phyloP scores from a whole-genome alignment of 2,329 filamentous ascomycete genomes.

The Cercospora sp. region DNA sequence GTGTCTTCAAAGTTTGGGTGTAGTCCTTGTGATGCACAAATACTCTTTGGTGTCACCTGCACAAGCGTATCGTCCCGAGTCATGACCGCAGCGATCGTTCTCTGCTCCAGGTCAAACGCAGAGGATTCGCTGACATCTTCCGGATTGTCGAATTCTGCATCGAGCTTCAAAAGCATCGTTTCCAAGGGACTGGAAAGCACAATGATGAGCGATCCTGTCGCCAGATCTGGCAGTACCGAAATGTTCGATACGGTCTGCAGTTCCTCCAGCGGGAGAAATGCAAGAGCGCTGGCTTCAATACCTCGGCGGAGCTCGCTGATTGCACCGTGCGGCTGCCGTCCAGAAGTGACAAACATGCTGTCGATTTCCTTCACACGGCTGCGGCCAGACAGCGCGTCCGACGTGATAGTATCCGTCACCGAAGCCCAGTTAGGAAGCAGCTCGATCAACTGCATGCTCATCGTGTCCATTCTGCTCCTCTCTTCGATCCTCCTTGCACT shows the following conservation, averaged over 20 bases:
- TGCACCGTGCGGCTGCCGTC: slow-evolving; percentile 46
- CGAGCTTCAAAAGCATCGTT: slow-evolving; percentile 27
- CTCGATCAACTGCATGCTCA: slow-evolving; percentile 54
- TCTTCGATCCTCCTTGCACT: slow-evolving; percentile 41
- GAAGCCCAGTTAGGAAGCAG: slow-evolving; percentile 64
- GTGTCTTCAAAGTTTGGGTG: slow-evolving; percentile 36
- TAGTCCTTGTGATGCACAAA: slow-evolving; percentile 29
- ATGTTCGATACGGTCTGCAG: slow-evolving; percentile 36
- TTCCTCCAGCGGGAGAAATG: slow-evolving; percentile 31
- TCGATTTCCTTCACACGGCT: slow-evolving; percentile 27
- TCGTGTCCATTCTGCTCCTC: slow-evolving; percentile 53
- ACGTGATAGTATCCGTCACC: slow-evolving; percentile 50
- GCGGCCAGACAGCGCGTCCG: slow-evolving; percentile 32
- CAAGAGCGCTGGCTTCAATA: slow-evolving; percentile 39
- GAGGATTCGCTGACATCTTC: slow-evolving; percentile 23
- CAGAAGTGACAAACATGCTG: slow-evolving; percentile 44
- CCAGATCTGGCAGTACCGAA: slow-evolving; percentile 41
- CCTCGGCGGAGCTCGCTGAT: slow-evolving; percentile 49
- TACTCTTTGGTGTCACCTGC: slow-evolving; percentile 33
- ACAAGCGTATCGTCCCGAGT: slow-evolving; percentile 29
- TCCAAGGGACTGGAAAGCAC: slow-evolving; percentile 40
- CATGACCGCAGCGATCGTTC: slow-evolving; percentile 32
- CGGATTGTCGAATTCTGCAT: slow-evolving; percentile 23
- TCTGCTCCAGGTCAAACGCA: slow-evolving; percentile 31
- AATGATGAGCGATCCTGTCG: slow-evolving; percentile 39